A percentile compares a stretch with the other conserved stretches of the same genome.
Conservation (phyloP, 352 stramenopile species). For the Lagenidium giganteum region DNA sequence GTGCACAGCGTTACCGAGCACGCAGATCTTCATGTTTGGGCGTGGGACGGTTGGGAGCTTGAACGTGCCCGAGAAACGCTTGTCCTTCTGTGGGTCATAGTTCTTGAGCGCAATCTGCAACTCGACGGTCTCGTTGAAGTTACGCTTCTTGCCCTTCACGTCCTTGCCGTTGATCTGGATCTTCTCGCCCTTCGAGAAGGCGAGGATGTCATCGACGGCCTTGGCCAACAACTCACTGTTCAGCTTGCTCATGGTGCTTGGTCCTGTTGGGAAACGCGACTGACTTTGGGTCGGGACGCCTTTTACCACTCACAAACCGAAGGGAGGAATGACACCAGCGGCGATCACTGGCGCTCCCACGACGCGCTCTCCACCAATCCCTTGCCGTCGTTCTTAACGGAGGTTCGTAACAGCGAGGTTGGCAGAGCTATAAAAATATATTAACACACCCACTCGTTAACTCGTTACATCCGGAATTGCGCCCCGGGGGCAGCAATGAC, state of each 20-base stretch:
- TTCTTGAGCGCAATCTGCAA: slow-evolving; percentile 99
- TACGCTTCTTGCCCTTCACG: slow-evolving; percentile 99
- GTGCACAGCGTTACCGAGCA: slow-evolving; percentile 98
- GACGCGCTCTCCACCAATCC: too few species aligned
- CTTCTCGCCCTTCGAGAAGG: slow-evolving; percentile 93
- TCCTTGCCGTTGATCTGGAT: slow-evolving; percentile 89
- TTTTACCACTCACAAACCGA: slow-evolving; percentile 67
- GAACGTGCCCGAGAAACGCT: slow-evolving; percentile 99
- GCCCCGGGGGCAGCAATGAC: too few species aligned
- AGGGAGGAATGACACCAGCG: slow-evolving; percentile 78
- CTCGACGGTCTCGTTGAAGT: slow-evolving; percentile 99
- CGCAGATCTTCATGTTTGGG: slow-evolving; percentile 96
- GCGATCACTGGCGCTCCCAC: too few species aligned
- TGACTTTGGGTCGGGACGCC: slow-evolving; percentile 35
- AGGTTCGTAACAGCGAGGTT: too few species aligned
- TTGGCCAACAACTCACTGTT: slow-evolving; percentile 96
- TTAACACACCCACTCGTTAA: too few species aligned
- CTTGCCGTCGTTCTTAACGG: too few species aligned
- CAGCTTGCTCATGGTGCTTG: slow-evolving; percentile 92
- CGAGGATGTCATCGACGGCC: slow-evolving; percentile 95
- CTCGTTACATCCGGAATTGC: too few species aligned
- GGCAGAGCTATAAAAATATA: too few species aligned
- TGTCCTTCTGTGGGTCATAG: slow-evolving; percentile 99
- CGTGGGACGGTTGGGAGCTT: slow-evolving; percentile 95
- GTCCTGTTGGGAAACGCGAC: slow-evolving; percentile 16